A percentile compares a stretch with the other conserved stretches of the same genome.
These are phyloP conservation scores for Cladosporium sp. DNA, from an alignment of 2,329 filamentous ascomycete genomes.

Conservation along the genomic window DNA sequence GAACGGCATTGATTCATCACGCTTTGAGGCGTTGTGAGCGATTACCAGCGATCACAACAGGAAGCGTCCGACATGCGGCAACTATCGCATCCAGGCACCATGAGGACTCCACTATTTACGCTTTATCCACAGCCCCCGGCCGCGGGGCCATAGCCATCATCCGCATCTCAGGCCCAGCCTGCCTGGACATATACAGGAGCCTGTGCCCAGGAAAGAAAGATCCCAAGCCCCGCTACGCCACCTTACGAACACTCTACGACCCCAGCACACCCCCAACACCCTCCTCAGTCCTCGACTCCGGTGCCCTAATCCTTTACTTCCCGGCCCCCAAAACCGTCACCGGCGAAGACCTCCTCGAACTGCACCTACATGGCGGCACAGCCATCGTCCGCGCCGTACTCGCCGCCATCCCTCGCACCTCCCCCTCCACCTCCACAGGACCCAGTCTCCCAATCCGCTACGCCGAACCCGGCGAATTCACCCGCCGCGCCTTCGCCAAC, in stretches of 20 bases:
- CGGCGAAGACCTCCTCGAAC: conserved; percentile 83
- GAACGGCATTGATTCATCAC: background rate
- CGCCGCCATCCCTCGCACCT: conserved; percentile 52
- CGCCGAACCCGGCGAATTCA: conserved; percentile 94
- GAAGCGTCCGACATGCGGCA: background rate
- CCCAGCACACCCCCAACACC: conserved; percentile 38
- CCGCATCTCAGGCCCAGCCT: conserved; percentile 74
- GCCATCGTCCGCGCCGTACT: conserved; percentile 86
- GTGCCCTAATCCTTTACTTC: conserved; percentile 77
- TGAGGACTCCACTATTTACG: conserved; percentile 66
- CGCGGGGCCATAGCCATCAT: conserved; percentile 87
- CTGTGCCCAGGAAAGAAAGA: conserved; percentile 52
- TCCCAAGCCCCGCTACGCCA: conserved; percentile 58
- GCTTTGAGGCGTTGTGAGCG: background rate
- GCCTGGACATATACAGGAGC: conserved; percentile 58
- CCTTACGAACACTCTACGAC: conserved; percentile 67
- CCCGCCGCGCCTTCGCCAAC: conserved; percentile 83
- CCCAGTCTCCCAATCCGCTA: conserved; percentile 56
- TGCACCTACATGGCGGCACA: conserved; percentile 89
- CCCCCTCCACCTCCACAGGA: conserved; percentile 8
- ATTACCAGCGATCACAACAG: background rate
- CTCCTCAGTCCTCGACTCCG: conserved; percentile 60
- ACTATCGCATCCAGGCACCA: background rate
- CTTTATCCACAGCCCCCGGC: conserved; percentile 78
- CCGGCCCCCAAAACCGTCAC: conserved; percentile 76